Conservation (phyloP, 768 basidiomycete species). For the Calvatia gigantea region DNA sequence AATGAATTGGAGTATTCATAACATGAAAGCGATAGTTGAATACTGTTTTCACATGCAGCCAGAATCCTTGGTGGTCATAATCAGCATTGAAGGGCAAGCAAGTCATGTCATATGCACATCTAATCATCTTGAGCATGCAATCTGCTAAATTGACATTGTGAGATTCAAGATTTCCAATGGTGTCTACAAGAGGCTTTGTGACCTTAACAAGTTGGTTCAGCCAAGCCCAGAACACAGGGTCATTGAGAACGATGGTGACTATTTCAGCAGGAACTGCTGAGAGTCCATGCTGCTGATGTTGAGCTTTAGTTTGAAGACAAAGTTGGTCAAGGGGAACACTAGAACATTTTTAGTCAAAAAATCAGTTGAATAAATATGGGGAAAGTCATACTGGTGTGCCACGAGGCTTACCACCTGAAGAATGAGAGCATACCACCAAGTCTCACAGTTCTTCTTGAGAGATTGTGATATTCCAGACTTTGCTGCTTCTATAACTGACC, state of each 20-base stretch:
- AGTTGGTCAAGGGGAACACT: not conserved
- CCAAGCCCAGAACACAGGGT: conserved; percentile 18
- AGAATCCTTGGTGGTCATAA: too few species aligned
- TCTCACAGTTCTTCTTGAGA: conserved; percentile 24
- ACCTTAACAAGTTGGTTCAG: conserved; percentile 24
- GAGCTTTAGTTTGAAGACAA: conserved; percentile 10
- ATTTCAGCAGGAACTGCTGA: conserved; percentile 21
- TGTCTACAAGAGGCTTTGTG: conserved; percentile 29
- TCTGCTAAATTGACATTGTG: not conserved
- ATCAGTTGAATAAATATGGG: not conserved
- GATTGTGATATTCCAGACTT: conserved; percentile 13
- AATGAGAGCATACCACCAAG: conserved; percentile 22
- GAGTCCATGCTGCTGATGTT: conserved; percentile 14
- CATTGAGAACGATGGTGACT: conserved; percentile 20
- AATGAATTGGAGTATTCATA: too few species aligned
- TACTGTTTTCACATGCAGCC: too few species aligned
- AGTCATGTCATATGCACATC: too few species aligned
- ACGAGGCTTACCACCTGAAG: conserved; percentile 20
- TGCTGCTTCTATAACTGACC: conserved; percentile 23
- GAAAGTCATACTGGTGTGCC: not conserved
- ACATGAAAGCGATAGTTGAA: too few species aligned
- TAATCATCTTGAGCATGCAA: too few species aligned
- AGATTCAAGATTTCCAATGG: conserved; percentile 28
- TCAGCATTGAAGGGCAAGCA: too few species aligned
- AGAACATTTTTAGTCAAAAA: not conserved